phyloP scores from a whole-genome alignment of 257 asterid species.

The Przewalskia tangutica region DNA sequence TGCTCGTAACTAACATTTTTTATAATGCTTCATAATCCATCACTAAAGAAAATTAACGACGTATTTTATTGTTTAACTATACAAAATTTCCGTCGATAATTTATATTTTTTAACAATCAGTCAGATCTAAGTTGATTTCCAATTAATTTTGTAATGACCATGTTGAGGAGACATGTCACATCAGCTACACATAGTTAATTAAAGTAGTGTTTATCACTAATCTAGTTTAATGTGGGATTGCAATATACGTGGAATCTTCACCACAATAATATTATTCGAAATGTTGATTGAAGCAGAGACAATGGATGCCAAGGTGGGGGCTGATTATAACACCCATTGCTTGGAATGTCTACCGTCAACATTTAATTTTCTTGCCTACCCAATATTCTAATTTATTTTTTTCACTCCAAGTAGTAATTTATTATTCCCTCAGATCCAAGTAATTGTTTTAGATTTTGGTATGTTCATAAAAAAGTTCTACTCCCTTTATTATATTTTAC shows the following conservation, averaged over 20 bases:
- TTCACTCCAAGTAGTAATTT: background rate
- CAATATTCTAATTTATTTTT: background rate
- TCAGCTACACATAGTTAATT: slow-evolving; percentile 15
- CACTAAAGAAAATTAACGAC: background rate
- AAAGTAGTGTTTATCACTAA: slow-evolving; percentile 1
- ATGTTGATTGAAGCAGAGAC: slow-evolving; percentile 80
- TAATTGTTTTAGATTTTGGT: background rate
- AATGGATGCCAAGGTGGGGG: slow-evolving; percentile 62
- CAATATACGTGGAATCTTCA: slow-evolving; percentile 47
- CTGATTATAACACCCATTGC: slow-evolving; percentile 45
- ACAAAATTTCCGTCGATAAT: background rate
- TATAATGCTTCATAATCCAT: background rate
- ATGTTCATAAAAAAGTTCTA: no score
- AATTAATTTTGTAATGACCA: slow-evolving; percentile 2
- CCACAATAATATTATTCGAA: slow-evolving; percentile 61
- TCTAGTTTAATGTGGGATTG: slow-evolving; percentile 8
- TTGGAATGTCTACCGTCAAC: slow-evolving; percentile 29
- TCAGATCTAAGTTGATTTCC: slow-evolving; percentile 14
- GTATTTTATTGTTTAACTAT: background rate
- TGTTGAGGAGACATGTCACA: slow-evolving; percentile 34
- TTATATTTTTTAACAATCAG: slow-evolving; percentile 5
- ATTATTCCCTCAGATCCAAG: background rate
- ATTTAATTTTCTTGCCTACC: background rate
- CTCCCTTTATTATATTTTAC: no score
- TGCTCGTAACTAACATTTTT: background rate